Conservation (phyloP, 176 grass and related monocot species). For the Zoysia japonica region DNA sequence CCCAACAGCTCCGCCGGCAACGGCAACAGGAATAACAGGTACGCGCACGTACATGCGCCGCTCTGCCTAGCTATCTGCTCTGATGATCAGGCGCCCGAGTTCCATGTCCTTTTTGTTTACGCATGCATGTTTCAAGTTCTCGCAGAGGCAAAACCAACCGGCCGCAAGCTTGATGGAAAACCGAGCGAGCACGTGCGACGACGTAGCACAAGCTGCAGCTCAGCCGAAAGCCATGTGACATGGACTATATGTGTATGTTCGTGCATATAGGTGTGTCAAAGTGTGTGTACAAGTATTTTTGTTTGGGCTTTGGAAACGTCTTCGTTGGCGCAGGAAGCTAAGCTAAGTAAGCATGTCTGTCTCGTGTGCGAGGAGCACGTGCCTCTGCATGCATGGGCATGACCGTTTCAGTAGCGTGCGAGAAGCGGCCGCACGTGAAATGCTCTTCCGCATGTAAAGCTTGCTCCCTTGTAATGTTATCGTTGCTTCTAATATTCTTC, state of each 20-base stretch:
- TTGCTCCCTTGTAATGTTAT: background rate
- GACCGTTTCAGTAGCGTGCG: background rate
- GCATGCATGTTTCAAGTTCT: background rate
- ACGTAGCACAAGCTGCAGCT: constrained; percentile 15
- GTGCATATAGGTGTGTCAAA: background rate
- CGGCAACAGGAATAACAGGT: background rate
- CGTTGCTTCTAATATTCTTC: background rate
- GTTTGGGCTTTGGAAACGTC: background rate
- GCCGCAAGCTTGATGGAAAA: constrained; percentile 28
- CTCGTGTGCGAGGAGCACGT: background rate
- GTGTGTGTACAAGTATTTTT: background rate
- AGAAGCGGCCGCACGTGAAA: background rate
- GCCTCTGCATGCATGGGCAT: background rate
- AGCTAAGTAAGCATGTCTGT: background rate
- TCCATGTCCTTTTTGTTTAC: background rate
- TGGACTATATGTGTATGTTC: background rate
- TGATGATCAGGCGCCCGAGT: background rate
- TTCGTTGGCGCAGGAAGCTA: background rate
- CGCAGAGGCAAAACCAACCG: constrained; percentile 26
- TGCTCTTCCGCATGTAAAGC: background rate
- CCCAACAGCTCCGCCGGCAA: background rate
- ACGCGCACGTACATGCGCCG: background rate
- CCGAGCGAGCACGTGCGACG: background rate
- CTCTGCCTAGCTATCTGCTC: background rate
- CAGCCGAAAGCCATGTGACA: background rate